Conservation (phyloP, 2,329 filamentous ascomycete species). For the Huntiella savannae region DNA sequence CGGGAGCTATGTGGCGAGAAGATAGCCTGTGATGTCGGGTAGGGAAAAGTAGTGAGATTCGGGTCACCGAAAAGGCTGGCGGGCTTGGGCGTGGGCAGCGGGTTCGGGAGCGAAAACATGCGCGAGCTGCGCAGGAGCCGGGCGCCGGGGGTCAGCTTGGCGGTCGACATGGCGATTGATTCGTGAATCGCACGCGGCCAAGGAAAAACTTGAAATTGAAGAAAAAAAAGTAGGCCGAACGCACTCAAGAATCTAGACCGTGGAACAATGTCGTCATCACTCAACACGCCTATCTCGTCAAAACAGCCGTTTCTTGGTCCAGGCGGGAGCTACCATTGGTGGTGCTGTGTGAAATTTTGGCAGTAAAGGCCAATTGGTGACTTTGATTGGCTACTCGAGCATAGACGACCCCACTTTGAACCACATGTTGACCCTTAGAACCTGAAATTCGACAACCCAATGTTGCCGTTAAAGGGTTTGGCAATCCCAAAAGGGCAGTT, state of each 20-base stretch:
- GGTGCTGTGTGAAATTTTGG: constrained; percentile 11
- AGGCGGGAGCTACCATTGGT: neutral
- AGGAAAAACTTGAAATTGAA: neutral
- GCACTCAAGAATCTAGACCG: neutral
- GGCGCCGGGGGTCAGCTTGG: constrained; percentile 37
- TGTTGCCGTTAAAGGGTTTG: no score
- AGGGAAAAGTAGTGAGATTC: constrained; percentile 38
- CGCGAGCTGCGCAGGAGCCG: constrained; percentile 69
- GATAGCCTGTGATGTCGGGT: constrained; percentile 70
- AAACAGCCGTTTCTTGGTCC: neutral
- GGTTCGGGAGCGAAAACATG: constrained; percentile 68
- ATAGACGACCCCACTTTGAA: no score
- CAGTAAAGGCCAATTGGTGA: neutral
- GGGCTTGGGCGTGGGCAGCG: constrained; percentile 37
- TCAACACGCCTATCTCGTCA: neutral
- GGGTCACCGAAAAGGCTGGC: no score
- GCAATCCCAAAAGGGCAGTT: neutral
- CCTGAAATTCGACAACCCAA: no score
- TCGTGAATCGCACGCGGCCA: neutral
- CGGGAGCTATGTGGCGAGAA: constrained; percentile 57
- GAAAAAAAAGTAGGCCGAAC: neutral
- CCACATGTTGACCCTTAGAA: no score
- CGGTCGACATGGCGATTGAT: constrained; percentile 7
- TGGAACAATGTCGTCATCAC: neutral
- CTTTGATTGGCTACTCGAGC: constrained; percentile 4